phyloP scores from a whole-genome alignment of 768 basidiomycete genomes.

The Phaeotremella fagi region DNA sequence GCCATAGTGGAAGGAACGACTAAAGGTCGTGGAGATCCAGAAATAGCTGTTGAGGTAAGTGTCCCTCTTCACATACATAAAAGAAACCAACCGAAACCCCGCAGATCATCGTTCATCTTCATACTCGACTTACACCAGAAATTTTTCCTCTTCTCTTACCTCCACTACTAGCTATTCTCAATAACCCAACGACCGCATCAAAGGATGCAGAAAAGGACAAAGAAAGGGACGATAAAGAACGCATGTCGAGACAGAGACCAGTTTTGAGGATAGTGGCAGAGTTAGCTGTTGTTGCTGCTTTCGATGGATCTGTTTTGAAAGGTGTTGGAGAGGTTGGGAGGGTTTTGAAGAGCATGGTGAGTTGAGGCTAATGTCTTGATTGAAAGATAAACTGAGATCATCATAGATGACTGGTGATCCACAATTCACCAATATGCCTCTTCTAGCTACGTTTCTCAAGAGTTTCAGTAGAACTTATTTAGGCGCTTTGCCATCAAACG shows the following conservation, averaged over 20 bases:
- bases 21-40: constrained; percentile 86
- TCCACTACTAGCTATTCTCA: constrained; percentile 53
- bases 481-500: constrained; percentile 51
- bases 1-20: constrained; percentile 78
- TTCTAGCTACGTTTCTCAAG: constrained; percentile 88
- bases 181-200: constrained; percentile 52
- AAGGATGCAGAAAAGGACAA: constrained; percentile 58
- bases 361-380: too few species aligned
- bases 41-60: constrained; percentile 83
- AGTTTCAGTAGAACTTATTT: constrained; percentile 84
- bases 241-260: constrained; percentile 76
- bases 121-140: constrained; percentile 73
- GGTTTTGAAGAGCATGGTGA: constrained; percentile 73
- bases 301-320: constrained; percentile 63
- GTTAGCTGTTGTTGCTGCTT: constrained; percentile 79
- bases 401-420: constrained; percentile 80
- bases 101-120: constrained; percentile 81
- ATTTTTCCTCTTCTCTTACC: constrained; percentile 71
- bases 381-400: constrained; percentile 5
- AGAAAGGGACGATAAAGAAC: constrained; percentile 82
- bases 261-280: constrained; percentile 83
- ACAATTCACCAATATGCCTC: constrained; percentile 74
- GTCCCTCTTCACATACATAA: too few species aligned
- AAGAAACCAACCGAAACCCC: neutral
- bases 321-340: constrained; percentile 75